Evolutionary conservation across 2,329 filamentous ascomycete genomes (phyloP), one percentile per base, ranked within the genome.

Genomic region (Colletotrichum sp.): DNA sequence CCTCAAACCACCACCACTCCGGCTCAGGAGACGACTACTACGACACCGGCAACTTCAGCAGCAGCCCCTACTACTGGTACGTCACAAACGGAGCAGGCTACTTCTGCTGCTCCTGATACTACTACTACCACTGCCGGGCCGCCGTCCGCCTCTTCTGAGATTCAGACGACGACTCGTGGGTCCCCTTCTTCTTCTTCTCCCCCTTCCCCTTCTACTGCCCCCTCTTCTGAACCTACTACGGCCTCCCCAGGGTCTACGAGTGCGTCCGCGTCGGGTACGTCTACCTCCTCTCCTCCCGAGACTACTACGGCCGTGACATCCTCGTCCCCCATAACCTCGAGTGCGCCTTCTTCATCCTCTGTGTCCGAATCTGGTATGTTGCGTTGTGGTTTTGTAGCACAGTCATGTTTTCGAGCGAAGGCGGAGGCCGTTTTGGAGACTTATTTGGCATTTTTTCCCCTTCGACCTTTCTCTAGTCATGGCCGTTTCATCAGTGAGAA

Each of bases 11-110:
- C 71, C 24, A 61, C 71, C 24, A 55, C 71, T 21, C 70, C 74
- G n/a, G 70, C 75, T 21, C 52, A 64, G 55, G 68, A 70, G 30
- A 74, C 77, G 16, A 75, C 74, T 38, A 67, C 80, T 52, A 69
- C 75, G 71, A 80, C 81, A 79, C 81, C 78, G 79, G 81, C 81
- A 21, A 78, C 69, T 21, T 65, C 76, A 77, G 78, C 81, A 77
- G 78, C 81, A 81, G 79, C 80, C 78, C 75, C 80, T 78, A 79
- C 80, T 79, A 78, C 81, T 78, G 77, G 77, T 78, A 78, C 77
- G 77, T 78, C 75, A 60, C 72, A 74, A 71, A 68, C 77, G 61
- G 66, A 74, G 70, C 61, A 71, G 67, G 75, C 73, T 63, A 71
- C 78, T 76, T 79, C 80, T 74, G 78, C 80, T 48, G 38, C 80